These are phyloP conservation scores for Aphanomyces astaci DNA, from an alignment of 352 stramenopile genomes.

Conservation along the genomic window DNA sequence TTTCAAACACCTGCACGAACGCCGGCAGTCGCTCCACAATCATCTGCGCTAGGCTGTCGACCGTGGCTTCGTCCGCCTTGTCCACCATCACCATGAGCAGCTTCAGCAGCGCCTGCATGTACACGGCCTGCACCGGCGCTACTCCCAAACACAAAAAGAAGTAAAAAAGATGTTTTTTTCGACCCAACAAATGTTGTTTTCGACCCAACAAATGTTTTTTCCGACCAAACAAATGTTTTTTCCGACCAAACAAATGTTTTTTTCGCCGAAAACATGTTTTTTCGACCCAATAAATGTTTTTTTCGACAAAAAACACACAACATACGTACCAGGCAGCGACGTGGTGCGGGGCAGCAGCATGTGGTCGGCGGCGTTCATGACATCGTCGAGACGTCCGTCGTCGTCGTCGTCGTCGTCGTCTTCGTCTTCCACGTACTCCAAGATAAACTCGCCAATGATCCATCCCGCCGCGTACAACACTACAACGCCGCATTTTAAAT, in stretches of 20 bases:
- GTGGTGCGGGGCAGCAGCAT: slow-evolving; percentile 76
- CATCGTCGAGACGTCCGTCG: slow-evolving; percentile 79
- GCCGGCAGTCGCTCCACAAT: slow-evolving; percentile 75
- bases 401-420: slow-evolving; percentile 68
- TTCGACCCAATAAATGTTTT: too few relatives aligned
- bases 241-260: too few relatives aligned
- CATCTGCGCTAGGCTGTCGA: slow-evolving; percentile 80
- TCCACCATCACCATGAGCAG: slow-evolving; percentile 70
- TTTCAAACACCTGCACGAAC: slow-evolving; percentile 75
- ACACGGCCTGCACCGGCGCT: slow-evolving; percentile 87
- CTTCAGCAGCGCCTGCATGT: slow-evolving; percentile 92
- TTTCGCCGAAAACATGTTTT: too few relatives aligned
- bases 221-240: too few relatives aligned
- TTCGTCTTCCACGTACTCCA: slow-evolving; percentile 83
- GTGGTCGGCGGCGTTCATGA: slow-evolving; percentile 70
- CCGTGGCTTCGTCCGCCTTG: slow-evolving; percentile 57
- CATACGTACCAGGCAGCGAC: slow-evolving; percentile 52
- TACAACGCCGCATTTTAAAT: too few relatives aligned
- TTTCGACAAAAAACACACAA: too few relatives aligned
- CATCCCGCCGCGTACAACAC: slow-evolving; percentile 94
- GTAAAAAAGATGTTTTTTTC: too few relatives aligned
- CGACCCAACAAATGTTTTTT: too few relatives aligned
- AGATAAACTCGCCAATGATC: slow-evolving; percentile 97
- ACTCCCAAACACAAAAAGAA: too few relatives aligned
- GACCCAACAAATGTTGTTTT: too few relatives aligned